These are phyloP conservation scores for Penicillium dipodomyicola DNA, from an alignment of 495 filamentous ascomycete genomes.

Conservation along the genomic window DNA sequence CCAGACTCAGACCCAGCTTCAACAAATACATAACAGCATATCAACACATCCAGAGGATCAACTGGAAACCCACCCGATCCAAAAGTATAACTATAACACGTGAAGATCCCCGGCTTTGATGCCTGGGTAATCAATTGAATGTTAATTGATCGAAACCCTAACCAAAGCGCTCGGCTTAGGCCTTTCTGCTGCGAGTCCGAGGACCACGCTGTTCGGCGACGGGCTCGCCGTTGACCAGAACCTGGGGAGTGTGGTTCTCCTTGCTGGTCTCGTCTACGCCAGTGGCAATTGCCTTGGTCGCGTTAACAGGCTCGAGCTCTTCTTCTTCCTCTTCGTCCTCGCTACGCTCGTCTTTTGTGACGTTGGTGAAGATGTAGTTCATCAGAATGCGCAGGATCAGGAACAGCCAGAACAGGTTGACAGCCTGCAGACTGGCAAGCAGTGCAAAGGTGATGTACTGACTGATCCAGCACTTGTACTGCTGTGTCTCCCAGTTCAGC, in stretches of 20 bases:
- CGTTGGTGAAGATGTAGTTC: constrained; percentile 53
- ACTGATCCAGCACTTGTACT: constrained; percentile 78
- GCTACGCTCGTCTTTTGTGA: constrained; percentile 55
- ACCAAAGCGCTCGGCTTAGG: background rate
- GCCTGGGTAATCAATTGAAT: background rate
- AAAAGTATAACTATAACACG: constrained; percentile 12
- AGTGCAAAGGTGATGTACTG: constrained; percentile 70
- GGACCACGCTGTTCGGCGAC: constrained; percentile 27
- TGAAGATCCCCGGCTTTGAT: background rate
- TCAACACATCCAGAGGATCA: constrained; percentile 10
- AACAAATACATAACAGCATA: constrained; percentile 13
- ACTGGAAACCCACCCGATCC: constrained; percentile 2
- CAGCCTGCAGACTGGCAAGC: constrained; percentile 69
- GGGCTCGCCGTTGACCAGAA: constrained; percentile 41
- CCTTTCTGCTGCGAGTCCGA: constrained; percentile 29
- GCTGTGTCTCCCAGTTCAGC: constrained; percentile 78
- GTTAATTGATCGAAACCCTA: background rate
- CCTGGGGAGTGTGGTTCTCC: constrained; percentile 39
- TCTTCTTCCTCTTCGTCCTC: constrained; percentile 60
- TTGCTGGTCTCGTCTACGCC: constrained; percentile 30
- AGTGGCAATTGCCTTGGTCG: constrained; percentile 32
- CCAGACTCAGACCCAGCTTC: constrained; percentile 4
- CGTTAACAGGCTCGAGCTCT: constrained; percentile 26
- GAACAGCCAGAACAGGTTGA: constrained; percentile 87
- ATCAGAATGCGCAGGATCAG: constrained; percentile 72